phyloP scores from a whole-genome alignment of 176 grass and related monocot genomes.

The Zea mays region DNA sequence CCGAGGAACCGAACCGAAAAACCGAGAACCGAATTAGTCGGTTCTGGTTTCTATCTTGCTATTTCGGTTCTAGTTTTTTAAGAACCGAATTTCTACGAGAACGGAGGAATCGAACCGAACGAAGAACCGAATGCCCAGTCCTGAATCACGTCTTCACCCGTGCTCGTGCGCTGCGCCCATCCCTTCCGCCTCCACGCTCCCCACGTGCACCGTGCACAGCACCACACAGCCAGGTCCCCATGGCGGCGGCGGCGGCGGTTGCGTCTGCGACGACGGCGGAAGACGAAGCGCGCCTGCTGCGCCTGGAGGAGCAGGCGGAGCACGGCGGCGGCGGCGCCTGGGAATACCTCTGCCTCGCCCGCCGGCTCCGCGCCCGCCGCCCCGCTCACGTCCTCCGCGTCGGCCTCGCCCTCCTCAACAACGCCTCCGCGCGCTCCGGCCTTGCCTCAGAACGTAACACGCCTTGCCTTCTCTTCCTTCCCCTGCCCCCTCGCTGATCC shows the following conservation, averaged over 20 bases:
- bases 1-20: no score
- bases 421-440: slow-evolving; percentile 70
- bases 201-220: no score
- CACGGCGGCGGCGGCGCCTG: slow-evolving; percentile 90
- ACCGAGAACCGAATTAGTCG: no score
- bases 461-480: not conserved
- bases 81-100: no score
- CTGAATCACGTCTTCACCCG: no score
- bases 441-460: slow-evolving; percentile 77
- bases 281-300: slow-evolving; percentile 61
- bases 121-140: no score
- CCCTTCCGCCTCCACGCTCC: no score
- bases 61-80: no score
- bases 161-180: no score
- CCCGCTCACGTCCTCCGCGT: slow-evolving; percentile 71
- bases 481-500: not conserved
- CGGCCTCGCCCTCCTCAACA: slow-evolving; percentile 81
- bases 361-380: slow-evolving; percentile 78
- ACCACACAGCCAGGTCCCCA: not conserved
- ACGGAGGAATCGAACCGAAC: no score
- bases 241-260: slow-evolving; percentile 31
- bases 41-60: no score
- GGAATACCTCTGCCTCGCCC: slow-evolving; percentile 93
- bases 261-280: slow-evolving; percentile 50
- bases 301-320: slow-evolving; percentile 77